Evolutionary conservation across 106 monocot genomes (phyloP).

Genomic region (Dioscorea zingiberensis): DNA sequence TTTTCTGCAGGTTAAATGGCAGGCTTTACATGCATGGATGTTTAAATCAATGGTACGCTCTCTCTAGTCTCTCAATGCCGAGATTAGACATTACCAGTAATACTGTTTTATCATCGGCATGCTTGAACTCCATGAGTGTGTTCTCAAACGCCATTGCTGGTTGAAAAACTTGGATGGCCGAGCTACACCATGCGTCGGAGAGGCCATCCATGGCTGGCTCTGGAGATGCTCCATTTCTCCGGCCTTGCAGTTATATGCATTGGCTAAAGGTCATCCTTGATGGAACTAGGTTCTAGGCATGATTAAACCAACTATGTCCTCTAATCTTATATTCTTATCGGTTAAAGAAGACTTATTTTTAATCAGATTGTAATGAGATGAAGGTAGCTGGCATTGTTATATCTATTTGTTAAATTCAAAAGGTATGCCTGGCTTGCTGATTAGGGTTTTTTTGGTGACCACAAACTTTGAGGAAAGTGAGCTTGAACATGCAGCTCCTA

Average conservation of each 20-base stretch:
- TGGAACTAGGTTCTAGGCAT: constrained; percentile 14
- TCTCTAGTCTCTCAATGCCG: neutral
- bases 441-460: too few relatives aligned
- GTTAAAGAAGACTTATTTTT: too few relatives aligned
- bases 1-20: constrained; percentile 23
- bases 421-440: too few relatives aligned
- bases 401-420: too few relatives aligned
- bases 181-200: constrained; percentile 53
- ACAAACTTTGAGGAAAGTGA: too few relatives aligned
- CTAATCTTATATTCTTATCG: too few relatives aligned
- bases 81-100: constrained; percentile 14
- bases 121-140: neutral
- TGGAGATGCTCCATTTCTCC: neutral
- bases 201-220: constrained; percentile 30
- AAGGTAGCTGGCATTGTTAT: too few relatives aligned
- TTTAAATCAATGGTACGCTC: neutral
- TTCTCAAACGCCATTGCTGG: constrained; percentile 16
- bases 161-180: constrained; percentile 49
- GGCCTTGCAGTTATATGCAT: neutral
- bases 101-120: neutral
- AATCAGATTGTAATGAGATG: too few relatives aligned
- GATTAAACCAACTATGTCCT: too few relatives aligned
- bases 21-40: too few relatives aligned
- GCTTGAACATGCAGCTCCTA: too few relatives aligned
- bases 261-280: constrained; percentile 16